phyloP scores from a whole-genome alignment of 1,139 yeast genomes.

The Taphrina confusa region DNA sequence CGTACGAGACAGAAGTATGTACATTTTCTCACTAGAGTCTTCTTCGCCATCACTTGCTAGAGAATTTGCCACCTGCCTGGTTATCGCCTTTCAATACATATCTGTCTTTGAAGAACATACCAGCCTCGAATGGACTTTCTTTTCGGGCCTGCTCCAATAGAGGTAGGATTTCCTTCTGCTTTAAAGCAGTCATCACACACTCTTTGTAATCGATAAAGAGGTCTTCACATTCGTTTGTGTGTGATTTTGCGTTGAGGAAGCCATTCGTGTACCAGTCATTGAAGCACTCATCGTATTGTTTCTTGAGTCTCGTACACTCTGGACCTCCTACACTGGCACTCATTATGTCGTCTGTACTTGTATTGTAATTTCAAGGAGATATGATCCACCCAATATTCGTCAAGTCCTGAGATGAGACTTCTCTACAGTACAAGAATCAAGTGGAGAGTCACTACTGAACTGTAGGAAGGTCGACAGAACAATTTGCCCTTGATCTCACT shows the following conservation, averaged over 20 bases:
- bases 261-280: conserved; percentile 39
- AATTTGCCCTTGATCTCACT: too few relatives aligned
- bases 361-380: too few relatives aligned
- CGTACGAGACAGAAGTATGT: neutral
- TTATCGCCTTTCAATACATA: neutral
- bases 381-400: too few relatives aligned
- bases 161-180: conserved; percentile 32
- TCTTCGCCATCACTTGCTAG: conserved; percentile 1
- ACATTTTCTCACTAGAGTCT: too few relatives aligned
- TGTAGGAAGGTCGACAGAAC: too few relatives aligned
- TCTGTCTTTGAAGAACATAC: neutral
- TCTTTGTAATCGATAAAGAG: conserved; percentile 36
- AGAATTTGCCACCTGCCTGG: conserved; percentile 13
- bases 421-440: too few relatives aligned
- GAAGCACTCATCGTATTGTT: conserved; percentile 38
- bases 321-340: conserved; percentile 36
- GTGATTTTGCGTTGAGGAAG: conserved; percentile 36
- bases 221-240: conserved; percentile 37
- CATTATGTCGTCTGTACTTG: too few relatives aligned
- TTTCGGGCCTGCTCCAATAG: conserved; percentile 36
- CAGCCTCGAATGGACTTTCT: conserved; percentile 34
- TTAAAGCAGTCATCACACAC: conserved; percentile 35
- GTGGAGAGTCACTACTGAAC: too few relatives aligned
- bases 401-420: too few relatives aligned
- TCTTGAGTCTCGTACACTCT: conserved; percentile 36